Percentiles rank a stretch among this genome's conserved stretches.
Conservation (phyloP, 768 basidiomycete species). For the Cyclocybe cylindracea region DNA sequence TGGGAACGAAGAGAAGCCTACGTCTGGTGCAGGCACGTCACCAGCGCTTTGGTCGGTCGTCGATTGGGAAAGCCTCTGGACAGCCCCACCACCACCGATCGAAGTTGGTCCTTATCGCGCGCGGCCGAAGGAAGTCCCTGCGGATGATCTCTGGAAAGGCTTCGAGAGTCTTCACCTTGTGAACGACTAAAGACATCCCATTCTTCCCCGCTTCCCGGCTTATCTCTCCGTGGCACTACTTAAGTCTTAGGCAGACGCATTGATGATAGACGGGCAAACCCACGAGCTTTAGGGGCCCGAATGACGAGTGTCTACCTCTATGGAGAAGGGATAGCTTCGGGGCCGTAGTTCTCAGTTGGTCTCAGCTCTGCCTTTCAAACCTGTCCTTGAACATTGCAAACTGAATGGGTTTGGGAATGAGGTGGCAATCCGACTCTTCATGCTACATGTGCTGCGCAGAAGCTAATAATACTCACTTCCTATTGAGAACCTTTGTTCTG, state of each 20-base stretch:
- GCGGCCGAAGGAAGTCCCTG: conserved; percentile 21
- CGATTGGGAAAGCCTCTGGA: conserved; percentile 70
- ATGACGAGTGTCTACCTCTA: conserved; percentile 1
- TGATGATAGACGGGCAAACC: neutral
- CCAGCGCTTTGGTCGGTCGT: conserved; percentile 32
- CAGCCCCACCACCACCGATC: conserved; percentile 54
- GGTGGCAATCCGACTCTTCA: too few relatives aligned
- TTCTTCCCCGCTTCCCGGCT: neutral
- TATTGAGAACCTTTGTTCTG: too few relatives aligned
- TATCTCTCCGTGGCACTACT: neutral
- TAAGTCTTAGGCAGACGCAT: conserved; percentile 1
- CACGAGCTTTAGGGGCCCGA: conserved; percentile 6
- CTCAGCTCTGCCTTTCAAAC: conserved; percentile 5
- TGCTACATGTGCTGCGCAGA: conserved; percentile 1
- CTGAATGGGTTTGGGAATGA: too few relatives aligned
- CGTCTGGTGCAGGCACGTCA: conserved; percentile 6
- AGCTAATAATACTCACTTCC: conserved; percentile 1
- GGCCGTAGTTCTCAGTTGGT: conserved; percentile 14
- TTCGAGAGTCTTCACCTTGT: conserved; percentile 20
- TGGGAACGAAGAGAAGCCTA: conserved; percentile 10
- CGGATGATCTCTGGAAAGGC: conserved; percentile 21
- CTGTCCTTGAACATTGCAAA: neutral
- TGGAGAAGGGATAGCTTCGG: conserved; percentile 10
- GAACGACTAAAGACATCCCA: conserved; percentile 9
- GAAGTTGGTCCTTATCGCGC: conserved; percentile 46